Evolutionary conservation across 2,329 filamentous ascomycete species (phyloP).

Genomic region (Thelonectria blattea): DNA sequence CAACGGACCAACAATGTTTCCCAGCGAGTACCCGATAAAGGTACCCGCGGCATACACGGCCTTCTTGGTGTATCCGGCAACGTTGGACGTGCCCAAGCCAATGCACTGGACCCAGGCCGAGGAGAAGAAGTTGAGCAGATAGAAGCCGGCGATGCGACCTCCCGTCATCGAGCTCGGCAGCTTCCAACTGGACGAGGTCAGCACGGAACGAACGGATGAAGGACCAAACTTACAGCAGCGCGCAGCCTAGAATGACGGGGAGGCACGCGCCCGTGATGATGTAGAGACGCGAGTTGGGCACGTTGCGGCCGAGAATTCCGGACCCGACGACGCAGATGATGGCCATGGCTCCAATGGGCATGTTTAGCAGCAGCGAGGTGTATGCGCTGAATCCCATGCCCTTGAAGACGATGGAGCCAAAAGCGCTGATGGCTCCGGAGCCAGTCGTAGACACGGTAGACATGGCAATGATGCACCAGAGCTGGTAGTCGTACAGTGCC

Average conservation of each 20-base stretch:
- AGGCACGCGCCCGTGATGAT: conserved; percentile 36
- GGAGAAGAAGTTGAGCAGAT: conserved; percentile 41
- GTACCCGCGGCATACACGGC: conserved; percentile 38
- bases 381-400: conserved; percentile 44
- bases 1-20: conserved; percentile 43
- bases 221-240: conserved; percentile 38
- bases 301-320: conserved; percentile 36
- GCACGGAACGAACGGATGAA: neutral
- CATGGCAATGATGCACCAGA: conserved; percentile 48
- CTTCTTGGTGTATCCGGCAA: conserved; percentile 44
- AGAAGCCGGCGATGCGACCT: conserved; percentile 39
- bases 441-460: conserved; percentile 40
- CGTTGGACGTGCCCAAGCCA: conserved; percentile 41
- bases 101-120: conserved; percentile 41
- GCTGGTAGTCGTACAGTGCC: conserved; percentile 55
- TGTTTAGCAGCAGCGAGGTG: conserved; percentile 42
- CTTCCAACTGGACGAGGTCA: conserved; percentile 28
- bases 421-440: conserved; percentile 39
- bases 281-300: conserved; percentile 35
- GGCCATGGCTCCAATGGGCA: conserved; percentile 41
- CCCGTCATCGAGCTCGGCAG: conserved; percentile 26
- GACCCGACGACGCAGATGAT: conserved; percentile 40
- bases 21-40: conserved; percentile 43
- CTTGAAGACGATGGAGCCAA: conserved; percentile 43
- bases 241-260: conserved; percentile 39